A percentile compares a stretch with the other conserved stretches of the same genome.
Conservation (phyloP, 495 filamentous ascomycete species). For the Xylaria intraflava region DNA sequence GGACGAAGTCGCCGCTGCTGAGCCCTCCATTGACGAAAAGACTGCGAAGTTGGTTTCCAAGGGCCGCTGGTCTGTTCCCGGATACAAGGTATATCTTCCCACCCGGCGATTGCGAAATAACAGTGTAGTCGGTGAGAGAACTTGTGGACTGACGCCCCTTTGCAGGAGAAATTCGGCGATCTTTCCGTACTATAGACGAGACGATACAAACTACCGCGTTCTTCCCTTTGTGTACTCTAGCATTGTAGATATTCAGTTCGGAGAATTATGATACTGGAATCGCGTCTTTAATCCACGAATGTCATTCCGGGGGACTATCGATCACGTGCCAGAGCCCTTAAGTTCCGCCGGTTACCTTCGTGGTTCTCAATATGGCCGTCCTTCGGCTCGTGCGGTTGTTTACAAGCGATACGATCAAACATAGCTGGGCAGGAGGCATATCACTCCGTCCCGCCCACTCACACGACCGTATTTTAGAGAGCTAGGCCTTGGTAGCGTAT, state of each 20-base stretch:
- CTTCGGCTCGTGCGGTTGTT: too few species aligned
- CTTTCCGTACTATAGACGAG: slow-evolving; percentile 74
- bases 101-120: background rate
- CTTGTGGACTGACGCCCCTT: slow-evolving; percentile 7
- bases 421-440: too few species aligned
- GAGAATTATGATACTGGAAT: slow-evolving; percentile 26
- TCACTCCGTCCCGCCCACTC: too few species aligned
- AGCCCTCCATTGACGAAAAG: slow-evolving; percentile 93
- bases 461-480: too few species aligned
- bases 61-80: slow-evolving; percentile 94
- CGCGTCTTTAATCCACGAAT: slow-evolving; percentile 17
- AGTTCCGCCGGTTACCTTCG: too few species aligned
- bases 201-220: slow-evolving; percentile 16
- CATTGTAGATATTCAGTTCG: slow-evolving; percentile 46
- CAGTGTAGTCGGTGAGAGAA: background rate
- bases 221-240: slow-evolving; percentile 53
- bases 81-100: slow-evolving; percentile 77
- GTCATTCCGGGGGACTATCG: too few species aligned
- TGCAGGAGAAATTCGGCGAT: slow-evolving; percentile 96
- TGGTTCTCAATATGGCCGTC: too few species aligned
- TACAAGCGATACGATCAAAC: too few species aligned
- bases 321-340: too few species aligned
- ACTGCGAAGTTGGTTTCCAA: slow-evolving; percentile 86
- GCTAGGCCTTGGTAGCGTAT: too few species aligned
- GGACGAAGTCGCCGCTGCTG: slow-evolving; percentile 90